Base-by-base conservation (phyloP, 1,284 basidiomycete species). In the Porogramme epimiltina region DNA sequence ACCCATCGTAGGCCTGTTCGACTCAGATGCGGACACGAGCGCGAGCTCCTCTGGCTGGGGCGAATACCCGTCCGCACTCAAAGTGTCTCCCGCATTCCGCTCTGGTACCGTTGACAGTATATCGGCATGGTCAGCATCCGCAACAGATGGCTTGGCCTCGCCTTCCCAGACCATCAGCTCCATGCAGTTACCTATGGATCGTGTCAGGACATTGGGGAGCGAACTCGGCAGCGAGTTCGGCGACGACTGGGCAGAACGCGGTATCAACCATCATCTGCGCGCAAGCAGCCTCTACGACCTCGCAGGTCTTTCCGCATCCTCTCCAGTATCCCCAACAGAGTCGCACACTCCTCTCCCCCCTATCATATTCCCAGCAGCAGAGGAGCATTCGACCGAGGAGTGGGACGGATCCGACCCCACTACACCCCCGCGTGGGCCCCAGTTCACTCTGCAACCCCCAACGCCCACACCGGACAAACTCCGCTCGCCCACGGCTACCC, bases 1-100 rank as follows among this genome's bases (percentile, higher is more conserved):
- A 58, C 81, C 81, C 8, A 78, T 89, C 16, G 74, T 85, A 19
- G 85, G 84, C 9, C 68, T 89, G 8, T 89, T 90, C 56, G 82
- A 84, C 54, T 62, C 67, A 16, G 51, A 47, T 11, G 53, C 52
- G 9, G 44, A 47, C 10, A 31, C 44, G 1, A 50, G 47, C 11
- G 24, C 25, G 9, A 43, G 25, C 2, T 42, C 42, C 26, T 40
- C 54, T 6, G 37, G n/a, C 24, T 52, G 34, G 36, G 34, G 46
- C 33, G 46, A 45, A 4, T 63, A 62, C 42, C 59, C 63, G 2
- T 44, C 53, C 15, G 51, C 52, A 18, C 41, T 65, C 25, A 52
- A 49, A 13, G 60, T 63, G 1, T 59, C 64, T 6, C 54, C 62
- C 0, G 45, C 54, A 9, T 64, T 64, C 51, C 61, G 61, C 9